These are phyloP conservation scores for Boletus speciosus DNA, from an alignment of 768 basidiomycete genomes.

Conservation along the genomic window DNA sequence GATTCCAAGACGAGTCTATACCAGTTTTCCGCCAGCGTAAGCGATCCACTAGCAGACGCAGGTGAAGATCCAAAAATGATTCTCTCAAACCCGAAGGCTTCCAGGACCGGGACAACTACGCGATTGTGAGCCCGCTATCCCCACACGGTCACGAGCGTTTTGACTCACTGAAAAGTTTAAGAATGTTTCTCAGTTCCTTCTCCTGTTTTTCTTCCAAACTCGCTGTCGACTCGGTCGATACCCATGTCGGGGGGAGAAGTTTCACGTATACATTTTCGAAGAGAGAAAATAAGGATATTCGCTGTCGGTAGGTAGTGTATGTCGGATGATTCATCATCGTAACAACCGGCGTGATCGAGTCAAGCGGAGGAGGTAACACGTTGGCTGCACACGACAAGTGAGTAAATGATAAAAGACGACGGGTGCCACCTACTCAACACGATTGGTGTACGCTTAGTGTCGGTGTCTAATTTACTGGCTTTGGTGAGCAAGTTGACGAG, in stretches of 20 bases:
- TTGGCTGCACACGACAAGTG: conserved; percentile 49
- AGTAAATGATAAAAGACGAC: background rate
- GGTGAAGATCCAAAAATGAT: conserved; percentile 82
- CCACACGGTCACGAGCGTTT: background rate
- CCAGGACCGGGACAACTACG: conserved; percentile 74
- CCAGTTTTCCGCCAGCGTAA: conserved; percentile 64
- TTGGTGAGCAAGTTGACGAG: conserved; percentile 73
- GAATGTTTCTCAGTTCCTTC: conserved; percentile 50
- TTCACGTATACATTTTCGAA: conserved; percentile 70
- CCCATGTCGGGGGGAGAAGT: conserved; percentile 75
- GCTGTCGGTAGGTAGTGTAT: conserved; percentile 70
- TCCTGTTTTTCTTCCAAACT: conserved; percentile 34
- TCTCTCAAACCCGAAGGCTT: conserved; percentile 81
- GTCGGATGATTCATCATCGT: conserved; percentile 75
- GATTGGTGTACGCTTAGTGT: conserved; percentile 48
- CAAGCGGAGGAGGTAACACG: conserved; percentile 74
- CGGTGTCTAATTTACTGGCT: conserved; percentile 36
- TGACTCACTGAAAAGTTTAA: conserved; percentile 83
- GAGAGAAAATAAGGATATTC: conserved; percentile 69
- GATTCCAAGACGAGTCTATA: conserved; percentile 78
- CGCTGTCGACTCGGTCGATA: conserved; percentile 43
- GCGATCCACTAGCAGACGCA: conserved; percentile 44
- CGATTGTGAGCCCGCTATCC: background rate
- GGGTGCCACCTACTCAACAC: conserved; percentile 51
- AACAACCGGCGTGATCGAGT: conserved; percentile 66